Base-by-base conservation (phyloP, 805 yeast genomes). In the Starmerella powellii region DNA sequence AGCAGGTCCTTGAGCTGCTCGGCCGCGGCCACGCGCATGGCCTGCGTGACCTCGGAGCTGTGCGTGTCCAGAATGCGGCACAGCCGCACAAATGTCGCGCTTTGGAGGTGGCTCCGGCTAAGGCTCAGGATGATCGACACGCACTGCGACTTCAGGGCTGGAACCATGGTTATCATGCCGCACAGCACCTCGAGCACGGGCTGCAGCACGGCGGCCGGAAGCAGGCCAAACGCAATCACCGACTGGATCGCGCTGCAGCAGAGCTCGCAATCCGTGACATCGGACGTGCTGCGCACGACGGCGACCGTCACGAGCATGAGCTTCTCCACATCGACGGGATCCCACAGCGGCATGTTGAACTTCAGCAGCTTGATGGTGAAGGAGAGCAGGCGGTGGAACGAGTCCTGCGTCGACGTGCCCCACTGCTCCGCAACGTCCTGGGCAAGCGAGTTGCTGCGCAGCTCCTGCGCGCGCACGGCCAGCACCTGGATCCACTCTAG, bases 341-440 rank as follows among this genome's bases (percentile, higher is more conserved):
- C 71, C 42, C 73, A 61, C 3, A 66, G 50, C 15, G 66, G 63
- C 47, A 65, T 66, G 48, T 70, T 74, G 59, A 60, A 69, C 50
- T 69, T 68, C 33, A 76, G 57, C 41, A 74, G 67, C 42, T 68
- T 68, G 23, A 57, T 59, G 10, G 70, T 55, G 51, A 67, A 71
- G 1, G 50, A 46, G 29, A 73, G 45, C 12, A 71, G 47, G 11
- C 45, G 40, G 29, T 53, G 56, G 42, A 63, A 53, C 31, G 53
- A 50, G 17, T 51, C 52, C 31, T 57, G 59, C 1, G 57, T 47
- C 3, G 54, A 39, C 11, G 38, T 24, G 30, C 63, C 60, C 56
- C 60, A 55, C 24, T 50, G 55, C 16, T 37, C 45, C 16, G 60
- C 49, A 4, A 54, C 42, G 42, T 53, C 60, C 23, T 36, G 43